Evolutionary conservation across 2,329 filamentous ascomycete genomes (phyloP).

Genomic region (Malbranchea zuffiana): DNA sequence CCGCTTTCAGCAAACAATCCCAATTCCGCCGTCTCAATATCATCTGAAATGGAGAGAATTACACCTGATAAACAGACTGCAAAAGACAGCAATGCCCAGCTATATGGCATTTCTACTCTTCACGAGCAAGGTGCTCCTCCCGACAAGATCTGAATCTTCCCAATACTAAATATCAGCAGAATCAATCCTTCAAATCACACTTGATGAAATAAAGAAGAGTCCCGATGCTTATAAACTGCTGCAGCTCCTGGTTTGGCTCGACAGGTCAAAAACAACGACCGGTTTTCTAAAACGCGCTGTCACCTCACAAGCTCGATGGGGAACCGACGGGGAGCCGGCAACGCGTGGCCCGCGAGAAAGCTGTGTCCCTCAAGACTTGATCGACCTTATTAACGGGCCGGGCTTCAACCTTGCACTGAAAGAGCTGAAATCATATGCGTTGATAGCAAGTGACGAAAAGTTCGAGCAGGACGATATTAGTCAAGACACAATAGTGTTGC

Average conservation of each 20-base stretch:
- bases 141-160: too few relatives aligned
- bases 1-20: too few relatives aligned
- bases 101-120: too few relatives aligned
- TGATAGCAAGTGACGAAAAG: slow-evolving; percentile 4
- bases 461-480: slow-evolving; percentile 1
- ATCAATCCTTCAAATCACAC: slow-evolving; percentile 4
- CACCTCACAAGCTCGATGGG: slow-evolving; percentile 4
- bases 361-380: slow-evolving; percentile 1
- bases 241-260: slow-evolving; percentile 9
- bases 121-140: too few relatives aligned
- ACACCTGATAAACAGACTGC: too few relatives aligned
- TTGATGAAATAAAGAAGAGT: slow-evolving; percentile 8
- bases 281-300: slow-evolving; percentile 6
- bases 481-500: slow-evolving; percentile 4
- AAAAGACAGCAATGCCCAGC: too few relatives aligned
- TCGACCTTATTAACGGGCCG: slow-evolving; percentile 6
- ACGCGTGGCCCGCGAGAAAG: background rate
- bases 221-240: slow-evolving; percentile 1
- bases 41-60: too few relatives aligned
- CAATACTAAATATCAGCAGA: slow-evolving; percentile 7
- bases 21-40: too few relatives aligned
- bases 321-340: background rate
- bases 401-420: background rate
- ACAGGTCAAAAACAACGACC: slow-evolving; percentile 5
- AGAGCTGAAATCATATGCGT: slow-evolving; percentile 3